Conservation (phyloP, 257 asterid species). For the Nicotiana sylvestris region DNA sequence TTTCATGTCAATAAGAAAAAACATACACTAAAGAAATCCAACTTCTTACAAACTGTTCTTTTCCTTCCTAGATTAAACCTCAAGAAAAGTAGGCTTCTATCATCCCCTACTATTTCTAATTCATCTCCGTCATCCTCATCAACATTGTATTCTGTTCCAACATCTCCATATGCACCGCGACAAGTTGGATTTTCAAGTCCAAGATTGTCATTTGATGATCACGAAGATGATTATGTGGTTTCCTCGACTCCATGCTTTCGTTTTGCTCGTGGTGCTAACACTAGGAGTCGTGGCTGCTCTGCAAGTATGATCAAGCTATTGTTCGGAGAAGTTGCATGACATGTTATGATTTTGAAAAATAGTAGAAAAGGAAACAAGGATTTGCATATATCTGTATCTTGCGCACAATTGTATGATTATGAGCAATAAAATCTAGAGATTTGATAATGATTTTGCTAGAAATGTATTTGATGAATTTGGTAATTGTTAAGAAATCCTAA, state of each 20-base stretch:
- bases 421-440: not conserved
- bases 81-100: not conserved
- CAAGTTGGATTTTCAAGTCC: conserved; percentile 9
- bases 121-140: not conserved
- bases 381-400: not conserved
- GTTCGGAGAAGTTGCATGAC: not conserved
- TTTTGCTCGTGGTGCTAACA: not conserved
- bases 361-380: too few relatives aligned
- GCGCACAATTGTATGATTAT: not conserved
- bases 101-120: not conserved
- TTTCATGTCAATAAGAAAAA: conserved; percentile 8
- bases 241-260: conserved; percentile 21
- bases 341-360: too few relatives aligned
- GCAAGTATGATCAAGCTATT: conserved; percentile 22
- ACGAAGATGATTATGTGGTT: conserved; percentile 10
- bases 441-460: too few relatives aligned
- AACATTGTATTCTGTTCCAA: too few relatives aligned
- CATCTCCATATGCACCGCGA: not conserved
- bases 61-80: conserved; percentile 14
- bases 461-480: too few relatives aligned
- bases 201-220: conserved; percentile 15
- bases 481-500: too few relatives aligned
- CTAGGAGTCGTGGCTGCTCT: conserved; percentile 22
- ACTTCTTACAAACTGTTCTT: not conserved
- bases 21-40: not conserved